Evolutionary conservation across 345 rosid genomes (phyloP).

Genomic region (Litchi chinensis): DNA sequence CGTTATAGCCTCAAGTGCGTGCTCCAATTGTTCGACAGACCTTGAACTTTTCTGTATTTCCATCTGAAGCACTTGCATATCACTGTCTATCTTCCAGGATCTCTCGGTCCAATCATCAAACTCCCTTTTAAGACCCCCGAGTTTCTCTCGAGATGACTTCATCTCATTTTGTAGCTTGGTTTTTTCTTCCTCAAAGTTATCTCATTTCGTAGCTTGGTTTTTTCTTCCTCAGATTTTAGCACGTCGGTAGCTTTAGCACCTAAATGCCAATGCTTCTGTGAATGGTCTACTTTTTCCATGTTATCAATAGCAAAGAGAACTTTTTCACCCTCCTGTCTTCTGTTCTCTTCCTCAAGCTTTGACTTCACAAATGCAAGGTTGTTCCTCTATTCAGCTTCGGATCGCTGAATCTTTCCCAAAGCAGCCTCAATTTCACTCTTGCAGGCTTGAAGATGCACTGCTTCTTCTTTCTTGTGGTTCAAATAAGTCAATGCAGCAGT

Average conservation of each 20-base stretch:
- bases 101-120: constrained; percentile 45
- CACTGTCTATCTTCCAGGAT: constrained; percentile 40
- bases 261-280: constrained; percentile 43
- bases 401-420: constrained; percentile 47
- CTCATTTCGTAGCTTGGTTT: too few relatives aligned
- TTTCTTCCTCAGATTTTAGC: constrained; percentile 71
- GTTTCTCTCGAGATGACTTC: constrained; percentile 55
- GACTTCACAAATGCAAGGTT: constrained; percentile 49
- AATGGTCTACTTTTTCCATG: constrained; percentile 49
- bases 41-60: constrained; percentile 53
- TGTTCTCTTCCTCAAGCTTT: constrained; percentile 75
- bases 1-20: constrained; percentile 42
- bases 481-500: constrained; percentile 39
- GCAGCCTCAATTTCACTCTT: constrained; percentile 54
- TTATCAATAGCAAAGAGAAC: constrained; percentile 86
- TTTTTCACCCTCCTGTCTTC: constrained; percentile 65
- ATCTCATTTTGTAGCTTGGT: constrained; percentile 69
- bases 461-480: constrained; percentile 50
- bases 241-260: constrained; percentile 78
- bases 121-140: constrained; percentile 47
- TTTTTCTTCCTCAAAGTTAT: too few relatives aligned
- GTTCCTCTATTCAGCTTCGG: constrained; percentile 57
- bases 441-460: constrained; percentile 40
- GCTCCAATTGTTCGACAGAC: constrained; percentile 46
- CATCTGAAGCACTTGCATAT: constrained; percentile 37